These are phyloP conservation scores for Colletotrichum noveboracense DNA, from an alignment of 2,329 filamentous ascomycete species.

Conservation along the genomic window DNA sequence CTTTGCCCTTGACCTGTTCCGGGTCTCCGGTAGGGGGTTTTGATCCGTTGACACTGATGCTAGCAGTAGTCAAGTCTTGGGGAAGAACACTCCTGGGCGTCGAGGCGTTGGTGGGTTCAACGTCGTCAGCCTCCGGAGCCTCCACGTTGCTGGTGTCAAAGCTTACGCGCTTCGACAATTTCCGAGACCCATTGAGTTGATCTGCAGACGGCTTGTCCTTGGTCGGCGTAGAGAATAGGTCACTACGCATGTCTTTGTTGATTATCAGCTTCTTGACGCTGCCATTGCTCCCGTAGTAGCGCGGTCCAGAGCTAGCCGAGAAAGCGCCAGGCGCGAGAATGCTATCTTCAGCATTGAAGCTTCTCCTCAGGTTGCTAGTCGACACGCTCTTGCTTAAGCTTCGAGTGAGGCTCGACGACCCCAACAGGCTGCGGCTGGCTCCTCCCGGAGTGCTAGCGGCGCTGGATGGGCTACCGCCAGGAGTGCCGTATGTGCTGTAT, in stretches of 20 bases:
- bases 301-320: slow-evolving; percentile 68
- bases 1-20: slow-evolving; percentile 75
- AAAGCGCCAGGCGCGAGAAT: slow-evolving; percentile 87
- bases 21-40: slow-evolving; percentile 55
- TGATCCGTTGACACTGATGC: slow-evolving; percentile 11
- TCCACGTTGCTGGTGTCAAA: slow-evolving; percentile 75
- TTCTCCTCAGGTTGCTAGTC: slow-evolving; percentile 82
- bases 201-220: slow-evolving; percentile 54
- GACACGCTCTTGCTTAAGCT: slow-evolving; percentile 87
- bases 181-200: slow-evolving; percentile 49
- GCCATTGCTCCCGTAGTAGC: slow-evolving; percentile 69
- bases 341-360: slow-evolving; percentile 83
- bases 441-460: slow-evolving; percentile 72
- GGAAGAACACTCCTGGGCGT: neutral
- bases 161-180: slow-evolving; percentile 85
- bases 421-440: slow-evolving; percentile 68
- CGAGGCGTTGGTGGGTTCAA: neutral
- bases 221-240: slow-evolving; percentile 67
- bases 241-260: slow-evolving; percentile 82
- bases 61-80: neutral
- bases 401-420: slow-evolving; percentile 68
- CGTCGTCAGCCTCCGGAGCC: slow-evolving; percentile 6
- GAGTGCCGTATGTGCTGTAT: slow-evolving; percentile 90
- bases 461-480: slow-evolving; percentile 71
- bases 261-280: slow-evolving; percentile 92